phyloP scores from a whole-genome alignment of 2,329 filamentous ascomycete genomes.

The Aspergillus spinulosporus region DNA sequence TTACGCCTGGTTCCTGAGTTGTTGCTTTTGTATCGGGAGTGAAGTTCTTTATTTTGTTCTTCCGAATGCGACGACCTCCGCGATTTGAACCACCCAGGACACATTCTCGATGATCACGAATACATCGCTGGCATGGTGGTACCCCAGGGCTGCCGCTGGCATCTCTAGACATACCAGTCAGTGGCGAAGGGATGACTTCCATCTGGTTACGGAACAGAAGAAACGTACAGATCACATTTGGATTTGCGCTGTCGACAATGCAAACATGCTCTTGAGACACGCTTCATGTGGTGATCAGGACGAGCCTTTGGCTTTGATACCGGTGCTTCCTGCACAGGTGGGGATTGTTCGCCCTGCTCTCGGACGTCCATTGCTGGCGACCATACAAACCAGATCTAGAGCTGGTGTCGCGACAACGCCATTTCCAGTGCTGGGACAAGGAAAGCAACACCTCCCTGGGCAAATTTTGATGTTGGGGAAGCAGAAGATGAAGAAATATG shows the following conservation, averaged over 20 bases:
- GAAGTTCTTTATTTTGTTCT: conserved; percentile 48
- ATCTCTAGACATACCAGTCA: conserved; percentile 33
- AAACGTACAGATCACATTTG: conserved; percentile 53
- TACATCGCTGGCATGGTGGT: conserved; percentile 59
- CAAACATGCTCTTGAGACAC: conserved; percentile 52
- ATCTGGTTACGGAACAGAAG: not conserved
- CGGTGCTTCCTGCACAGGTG: conserved; percentile 15
- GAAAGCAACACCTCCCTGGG: not conserved
- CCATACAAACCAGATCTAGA: not conserved
- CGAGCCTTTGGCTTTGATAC: conserved; percentile 24
- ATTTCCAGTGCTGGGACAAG: conserved; percentile 5
- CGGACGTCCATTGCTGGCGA: conserved; percentile 10
- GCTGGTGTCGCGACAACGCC: not conserved
- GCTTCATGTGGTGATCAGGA: conserved; percentile 42
- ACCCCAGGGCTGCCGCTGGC: conserved; percentile 51
- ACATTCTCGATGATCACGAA: conserved; percentile 59
- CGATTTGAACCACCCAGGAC: conserved; percentile 61
- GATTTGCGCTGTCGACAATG: conserved; percentile 53
- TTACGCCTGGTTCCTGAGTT: conserved; percentile 27
- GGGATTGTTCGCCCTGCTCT: conserved; percentile 23
- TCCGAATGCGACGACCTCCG: conserved; percentile 59
- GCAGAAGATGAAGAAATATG: not conserved
- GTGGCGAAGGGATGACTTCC: too few relatives aligned
- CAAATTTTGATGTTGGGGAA: not conserved
- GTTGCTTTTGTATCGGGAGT: conserved; percentile 29